Base-by-base conservation (phyloP, 768 basidiomycete genomes). In the Suillus paluster region DNA sequence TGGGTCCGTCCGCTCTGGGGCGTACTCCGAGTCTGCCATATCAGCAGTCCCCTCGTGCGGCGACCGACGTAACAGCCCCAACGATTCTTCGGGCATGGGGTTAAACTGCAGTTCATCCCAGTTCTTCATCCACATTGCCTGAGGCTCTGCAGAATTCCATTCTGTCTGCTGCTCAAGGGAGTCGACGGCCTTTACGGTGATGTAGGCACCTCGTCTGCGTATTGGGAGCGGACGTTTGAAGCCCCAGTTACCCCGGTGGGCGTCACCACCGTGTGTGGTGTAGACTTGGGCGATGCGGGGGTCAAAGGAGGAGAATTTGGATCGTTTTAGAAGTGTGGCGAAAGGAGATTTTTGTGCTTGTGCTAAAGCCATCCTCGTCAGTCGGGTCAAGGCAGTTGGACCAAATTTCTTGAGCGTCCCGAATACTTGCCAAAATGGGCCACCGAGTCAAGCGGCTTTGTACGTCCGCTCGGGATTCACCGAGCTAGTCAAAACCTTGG, bases 301-400 rank as follows among this genome's bases (percentile, higher is more conserved):
- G 77, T 94, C 90, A 72, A 81, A 94, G 12, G 89, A 79, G 11
- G 92, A 87, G 75, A 95, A 95, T 65, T 89, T 90, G 38, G 94
- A 94, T 49, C 87, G 85, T 33, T 90, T 87, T 54, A 96, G 83
- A 55, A 95, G 87, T 23, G 86, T 80, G 30, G 89, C 83, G 70
- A 95, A 95, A 4, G 87, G 82, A 17, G 92, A 92, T 44, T 58
- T 66, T 12, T 52, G 38, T 21, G 42, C 61, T 25, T 61, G 56
- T 9, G 58, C 67, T 48, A 58, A 59, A 34, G 68, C 48, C 72
- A 73, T 63, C 19, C 12, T 58, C 11, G 60, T 59, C 59, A 53
- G 44, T 23, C 19, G 45, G 19, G 44, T 46, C 27, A 57, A 57
- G 15, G 10, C 19, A 30, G 49, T 30, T n/a, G n/a, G n/a, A n/a